Evolutionary conservation across 208 protist species (phyloP).

Genomic region (Leishmania lainsoni): DNA sequence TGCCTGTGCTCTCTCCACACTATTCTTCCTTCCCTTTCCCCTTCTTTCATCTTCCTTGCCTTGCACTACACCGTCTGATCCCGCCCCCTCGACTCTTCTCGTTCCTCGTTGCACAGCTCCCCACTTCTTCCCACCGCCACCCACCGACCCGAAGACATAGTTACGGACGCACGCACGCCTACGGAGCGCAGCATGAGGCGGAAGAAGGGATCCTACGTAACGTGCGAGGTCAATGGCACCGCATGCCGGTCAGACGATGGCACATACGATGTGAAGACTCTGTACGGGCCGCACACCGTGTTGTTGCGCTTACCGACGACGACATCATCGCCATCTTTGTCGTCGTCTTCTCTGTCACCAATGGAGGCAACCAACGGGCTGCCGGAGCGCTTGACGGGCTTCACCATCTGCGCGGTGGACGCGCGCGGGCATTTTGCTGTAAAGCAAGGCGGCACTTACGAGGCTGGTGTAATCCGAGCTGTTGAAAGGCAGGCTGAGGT

Average conservation of each 20-base stretch:
- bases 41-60: not conserved
- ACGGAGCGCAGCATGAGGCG: not conserved
- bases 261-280: slow-evolving; percentile 43
- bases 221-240: slow-evolving; percentile 44
- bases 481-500: not conserved
- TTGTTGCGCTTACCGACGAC: slow-evolving; percentile 27
- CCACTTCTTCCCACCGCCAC: not conserved
- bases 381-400: not conserved
- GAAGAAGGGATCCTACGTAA: not conserved
- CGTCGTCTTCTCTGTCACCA: not conserved
- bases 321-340: not conserved
- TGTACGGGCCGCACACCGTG: slow-evolving; percentile 43
- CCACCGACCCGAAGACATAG: not conserved
- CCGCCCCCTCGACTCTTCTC: not conserved
- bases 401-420: slow-evolving; percentile 57
- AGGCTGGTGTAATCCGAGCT: slow-evolving; percentile 11
- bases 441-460: slow-evolving; percentile 37
- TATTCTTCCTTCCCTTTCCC: not conserved
- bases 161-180: not conserved
- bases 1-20: not conserved
- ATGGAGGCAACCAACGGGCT: not conserved
- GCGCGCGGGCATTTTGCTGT: slow-evolving; percentile 52
- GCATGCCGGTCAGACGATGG: slow-evolving; percentile 26
- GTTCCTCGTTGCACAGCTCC: not conserved
- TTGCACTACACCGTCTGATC: not conserved